A percentile compares a stretch with the other conserved stretches of the same genome.
Conservation (phyloP, 805 yeast genomes). For the Kluyveromyces aestuarii region DNA sequence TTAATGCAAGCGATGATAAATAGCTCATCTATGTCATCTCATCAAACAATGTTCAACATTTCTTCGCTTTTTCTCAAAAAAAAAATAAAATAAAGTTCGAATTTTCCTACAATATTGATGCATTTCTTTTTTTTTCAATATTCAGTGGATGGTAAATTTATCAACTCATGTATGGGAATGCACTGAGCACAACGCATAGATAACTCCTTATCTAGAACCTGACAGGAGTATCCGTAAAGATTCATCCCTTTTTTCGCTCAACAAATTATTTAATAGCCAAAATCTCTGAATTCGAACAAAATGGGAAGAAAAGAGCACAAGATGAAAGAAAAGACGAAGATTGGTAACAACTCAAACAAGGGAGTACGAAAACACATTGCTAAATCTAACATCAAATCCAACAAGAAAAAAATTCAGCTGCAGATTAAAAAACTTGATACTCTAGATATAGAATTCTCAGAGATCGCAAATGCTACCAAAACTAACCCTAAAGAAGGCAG, state of each 20-base stretch:
- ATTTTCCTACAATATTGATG: neutral
- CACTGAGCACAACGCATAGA: no score
- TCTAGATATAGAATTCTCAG: neutral
- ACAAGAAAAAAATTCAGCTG: neutral
- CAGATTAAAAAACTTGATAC: slow-evolving; percentile 2
- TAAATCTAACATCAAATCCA: slow-evolving; percentile 1
- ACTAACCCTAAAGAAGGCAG: neutral
- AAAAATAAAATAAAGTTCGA: slow-evolving; percentile 4
- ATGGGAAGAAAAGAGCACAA: slow-evolving; percentile 4
- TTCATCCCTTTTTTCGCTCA: no score
- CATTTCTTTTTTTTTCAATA: no score
- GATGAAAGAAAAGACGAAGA: neutral
- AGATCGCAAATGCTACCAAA: neutral
- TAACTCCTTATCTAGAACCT: no score
- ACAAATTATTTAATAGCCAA: neutral
- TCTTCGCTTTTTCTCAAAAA: neutral
- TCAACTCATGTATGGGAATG: no score
- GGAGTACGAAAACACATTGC: slow-evolving; percentile 5
- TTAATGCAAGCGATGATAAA: neutral
- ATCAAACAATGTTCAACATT: neutral
- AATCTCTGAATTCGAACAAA: neutral
- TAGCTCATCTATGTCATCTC: neutral
- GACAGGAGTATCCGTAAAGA: no score
- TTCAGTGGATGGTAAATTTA: no score
- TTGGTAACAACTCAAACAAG: neutral